Conservation (phyloP, 2,329 filamentous ascomycete species). For the Trichoderma harzianum region DNA sequence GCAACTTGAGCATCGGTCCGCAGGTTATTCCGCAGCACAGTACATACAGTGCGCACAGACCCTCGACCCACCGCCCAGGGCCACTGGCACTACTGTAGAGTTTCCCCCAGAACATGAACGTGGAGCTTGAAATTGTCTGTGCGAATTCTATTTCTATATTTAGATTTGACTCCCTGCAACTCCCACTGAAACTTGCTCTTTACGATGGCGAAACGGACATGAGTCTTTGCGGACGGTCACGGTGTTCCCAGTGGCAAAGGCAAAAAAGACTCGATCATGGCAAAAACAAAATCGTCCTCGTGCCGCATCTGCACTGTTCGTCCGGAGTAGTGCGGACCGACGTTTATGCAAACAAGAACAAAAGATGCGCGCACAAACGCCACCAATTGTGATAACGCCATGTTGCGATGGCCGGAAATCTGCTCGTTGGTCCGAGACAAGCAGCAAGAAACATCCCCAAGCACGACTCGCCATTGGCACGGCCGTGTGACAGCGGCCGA, state of each 20-base stretch:
- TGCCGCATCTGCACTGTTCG: neutral
- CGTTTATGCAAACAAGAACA: neutral
- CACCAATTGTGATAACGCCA: slow-evolving; percentile 2
- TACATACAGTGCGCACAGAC: neutral
- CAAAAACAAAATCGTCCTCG: neutral
- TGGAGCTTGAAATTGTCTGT: neutral
- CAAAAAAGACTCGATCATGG: neutral
- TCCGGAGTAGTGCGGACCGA: neutral
- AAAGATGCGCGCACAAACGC: neutral
- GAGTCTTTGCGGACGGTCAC: neutral
- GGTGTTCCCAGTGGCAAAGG: neutral
- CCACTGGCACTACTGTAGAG: neutral
- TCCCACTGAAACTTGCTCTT: neutral
- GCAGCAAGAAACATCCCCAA: neutral
- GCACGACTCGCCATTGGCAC: slow-evolving; percentile 1
- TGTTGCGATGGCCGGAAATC: neutral
- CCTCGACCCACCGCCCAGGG: neutral
- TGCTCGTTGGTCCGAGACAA: neutral
- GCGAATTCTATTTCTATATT: neutral
- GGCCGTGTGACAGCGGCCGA: neutral
- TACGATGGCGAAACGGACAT: neutral
- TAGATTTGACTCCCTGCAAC: neutral
- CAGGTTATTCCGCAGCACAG: neutral
- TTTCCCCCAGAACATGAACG: neutral
- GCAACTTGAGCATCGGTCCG: neutral